phyloP scores from a whole-genome alignment of 2,329 filamentous ascomycete genomes.

The Coniochaeta sp. region DNA sequence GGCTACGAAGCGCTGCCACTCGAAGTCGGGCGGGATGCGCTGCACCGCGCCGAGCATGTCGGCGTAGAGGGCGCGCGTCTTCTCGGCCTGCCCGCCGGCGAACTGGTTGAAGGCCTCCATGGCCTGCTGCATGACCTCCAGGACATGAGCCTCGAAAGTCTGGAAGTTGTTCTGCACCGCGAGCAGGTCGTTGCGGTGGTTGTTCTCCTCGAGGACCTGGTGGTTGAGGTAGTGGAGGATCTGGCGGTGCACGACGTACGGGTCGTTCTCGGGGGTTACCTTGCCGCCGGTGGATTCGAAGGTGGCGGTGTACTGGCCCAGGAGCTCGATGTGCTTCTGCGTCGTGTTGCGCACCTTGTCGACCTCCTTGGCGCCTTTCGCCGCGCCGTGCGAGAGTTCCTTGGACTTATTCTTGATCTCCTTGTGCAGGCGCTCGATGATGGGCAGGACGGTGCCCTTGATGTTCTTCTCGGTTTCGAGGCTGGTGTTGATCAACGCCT shows the following conservation, averaged over 20 bases:
- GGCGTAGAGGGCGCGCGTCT: constrained; percentile 69
- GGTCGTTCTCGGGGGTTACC: constrained; percentile 68
- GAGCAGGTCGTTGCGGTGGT: constrained; percentile 85
- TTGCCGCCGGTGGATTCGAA: constrained; percentile 71
- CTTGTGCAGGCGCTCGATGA: constrained; percentile 84
- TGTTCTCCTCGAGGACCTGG: constrained; percentile 93
- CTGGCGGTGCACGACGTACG: constrained; percentile 78
- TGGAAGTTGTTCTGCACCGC: constrained; percentile 86
- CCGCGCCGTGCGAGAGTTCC: constrained; percentile 73
- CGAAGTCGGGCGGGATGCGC: constrained; percentile 74
- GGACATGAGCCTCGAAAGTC: constrained; percentile 78
- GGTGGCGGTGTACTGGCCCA: constrained; percentile 75
- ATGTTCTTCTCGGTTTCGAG: constrained; percentile 86
- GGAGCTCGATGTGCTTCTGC: constrained; percentile 92
- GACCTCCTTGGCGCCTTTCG: constrained; percentile 82
- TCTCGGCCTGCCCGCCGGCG: constrained; percentile 73
- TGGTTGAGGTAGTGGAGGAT: constrained; percentile 79
- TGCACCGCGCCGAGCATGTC: constrained; percentile 76
- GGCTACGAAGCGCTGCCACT: constrained; percentile 79
- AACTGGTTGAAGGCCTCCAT: constrained; percentile 79
- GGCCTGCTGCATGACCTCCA: constrained; percentile 75
- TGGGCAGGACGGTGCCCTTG: constrained; percentile 77
- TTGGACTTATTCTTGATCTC: constrained; percentile 97
- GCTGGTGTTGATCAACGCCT: constrained; percentile 83
- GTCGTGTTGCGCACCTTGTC: constrained; percentile 80